Percentiles rank a stretch among this genome's conserved stretches.
phyloP scores from a whole-genome alignment of 192 early-diverging fungal species.

The Spizellomyces punctatus region DNA sequence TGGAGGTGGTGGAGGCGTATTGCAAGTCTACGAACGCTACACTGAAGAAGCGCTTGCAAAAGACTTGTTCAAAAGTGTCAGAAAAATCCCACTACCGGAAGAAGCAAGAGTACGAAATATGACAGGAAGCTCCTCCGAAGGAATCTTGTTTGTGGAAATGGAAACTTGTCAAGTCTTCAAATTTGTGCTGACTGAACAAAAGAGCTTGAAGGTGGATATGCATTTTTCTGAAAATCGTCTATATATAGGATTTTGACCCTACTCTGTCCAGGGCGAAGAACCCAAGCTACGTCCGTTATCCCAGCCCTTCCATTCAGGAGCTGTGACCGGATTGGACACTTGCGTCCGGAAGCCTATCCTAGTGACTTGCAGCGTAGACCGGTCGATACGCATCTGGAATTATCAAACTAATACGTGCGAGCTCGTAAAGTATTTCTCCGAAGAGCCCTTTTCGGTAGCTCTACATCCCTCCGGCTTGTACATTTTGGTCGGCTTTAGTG shows the following conservation, averaged over 20 bases:
- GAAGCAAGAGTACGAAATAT: constrained; percentile 31
- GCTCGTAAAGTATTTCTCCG: constrained; percentile 54
- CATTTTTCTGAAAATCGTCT: not conserved
- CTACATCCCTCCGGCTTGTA: constrained; percentile 62
- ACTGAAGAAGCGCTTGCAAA: constrained; percentile 6
- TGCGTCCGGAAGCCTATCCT: constrained; percentile 59
- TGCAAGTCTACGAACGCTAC: constrained; percentile 37
- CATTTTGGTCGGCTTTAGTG: constrained; percentile 56
- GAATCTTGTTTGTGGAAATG: constrained; percentile 37
- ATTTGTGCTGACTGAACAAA: constrained; percentile 22
- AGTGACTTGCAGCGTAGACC: constrained; percentile 51
- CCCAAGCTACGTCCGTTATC: constrained; percentile 36
- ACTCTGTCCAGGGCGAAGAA: constrained; percentile 34
- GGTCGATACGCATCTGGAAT: constrained; percentile 59
- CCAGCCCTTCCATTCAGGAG: constrained; percentile 52
- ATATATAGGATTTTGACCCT: constrained; percentile 3
- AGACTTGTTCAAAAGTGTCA: constrained; percentile 25
- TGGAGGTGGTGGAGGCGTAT: constrained; percentile 35
- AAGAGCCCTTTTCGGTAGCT: constrained; percentile 53
- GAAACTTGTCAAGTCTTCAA: constrained; percentile 36
- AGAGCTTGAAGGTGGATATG: constrained; percentile 5
- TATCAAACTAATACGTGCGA: constrained; percentile 52
- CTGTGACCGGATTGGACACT: constrained; percentile 51
- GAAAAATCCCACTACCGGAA: constrained; percentile 29
- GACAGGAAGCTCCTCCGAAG: constrained; percentile 48